Conservation (phyloP, 2,329 filamentous ascomycete species). For the Xylaria sp. region DNA sequence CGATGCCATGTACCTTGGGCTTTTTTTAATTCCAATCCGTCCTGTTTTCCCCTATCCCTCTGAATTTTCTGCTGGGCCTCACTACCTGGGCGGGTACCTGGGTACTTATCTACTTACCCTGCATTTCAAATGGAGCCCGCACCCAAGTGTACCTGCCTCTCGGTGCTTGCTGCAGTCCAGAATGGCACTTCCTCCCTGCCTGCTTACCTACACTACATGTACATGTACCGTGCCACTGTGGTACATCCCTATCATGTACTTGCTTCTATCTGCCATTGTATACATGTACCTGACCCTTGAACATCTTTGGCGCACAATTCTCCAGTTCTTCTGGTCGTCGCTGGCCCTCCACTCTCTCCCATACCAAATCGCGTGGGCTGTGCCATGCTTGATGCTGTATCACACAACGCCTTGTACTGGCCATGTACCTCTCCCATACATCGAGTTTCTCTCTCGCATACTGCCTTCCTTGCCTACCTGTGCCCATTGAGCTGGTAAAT, state of each 20-base stretch:
- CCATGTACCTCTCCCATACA: slow-evolving; percentile 40
- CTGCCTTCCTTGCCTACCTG: slow-evolving; percentile 21
- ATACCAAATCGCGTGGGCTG: slow-evolving; percentile 37
- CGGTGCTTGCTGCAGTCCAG: slow-evolving; percentile 31
- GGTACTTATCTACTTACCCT: slow-evolving; percentile 19
- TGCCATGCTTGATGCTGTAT: slow-evolving; percentile 39
- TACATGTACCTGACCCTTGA: slow-evolving; percentile 26
- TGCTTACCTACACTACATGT: slow-evolving; percentile 29
- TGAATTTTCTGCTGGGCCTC: slow-evolving; percentile 20
- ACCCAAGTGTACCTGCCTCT: slow-evolving; percentile 37
- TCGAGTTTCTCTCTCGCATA: slow-evolving; percentile 21
- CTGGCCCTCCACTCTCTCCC: slow-evolving; percentile 30
- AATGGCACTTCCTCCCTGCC: slow-evolving; percentile 28
- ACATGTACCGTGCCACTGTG: slow-evolving; percentile 32
- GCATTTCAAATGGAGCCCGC: slow-evolving; percentile 25
- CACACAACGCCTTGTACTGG: slow-evolving; percentile 45
- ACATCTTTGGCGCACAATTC: slow-evolving; percentile 26
- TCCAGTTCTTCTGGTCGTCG: slow-evolving; percentile 27
- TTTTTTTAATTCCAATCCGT: slow-evolving; percentile 20
- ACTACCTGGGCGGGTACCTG: slow-evolving; percentile 31
- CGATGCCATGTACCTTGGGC: neutral
- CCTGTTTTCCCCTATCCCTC: slow-evolving; percentile 5
- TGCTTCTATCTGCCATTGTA: slow-evolving; percentile 13
- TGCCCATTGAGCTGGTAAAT: slow-evolving; percentile 20
- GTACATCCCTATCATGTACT: slow-evolving; percentile 30